Evolutionary conservation across 2,329 filamentous ascomycete genomes (phyloP), one percentile per base, ranked within the genome.

Genomic region (Colletotrichum caudatum): DNA sequence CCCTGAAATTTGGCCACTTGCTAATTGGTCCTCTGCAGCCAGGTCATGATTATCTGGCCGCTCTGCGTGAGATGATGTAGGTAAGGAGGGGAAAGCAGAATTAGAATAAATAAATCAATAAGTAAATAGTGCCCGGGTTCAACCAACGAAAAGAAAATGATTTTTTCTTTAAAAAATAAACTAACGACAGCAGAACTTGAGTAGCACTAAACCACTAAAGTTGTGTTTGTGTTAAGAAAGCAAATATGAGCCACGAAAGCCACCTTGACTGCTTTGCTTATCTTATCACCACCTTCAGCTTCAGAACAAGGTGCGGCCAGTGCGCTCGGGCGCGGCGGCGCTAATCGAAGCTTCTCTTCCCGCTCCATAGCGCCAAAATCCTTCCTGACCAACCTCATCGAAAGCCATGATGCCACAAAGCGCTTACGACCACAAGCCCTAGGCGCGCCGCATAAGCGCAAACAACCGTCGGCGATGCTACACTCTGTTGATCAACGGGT

Each of bases 251-350:
- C 26, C 26, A 29, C n/a, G n/a, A n/a, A n/a, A n/a, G n/a, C 12
- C 48, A 23, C 46, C n/a, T n/a, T 16, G 9, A 35, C 51, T 11
- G 33, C 69, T 71, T 71, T 59, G 50, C 44, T 50, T 57, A 58
- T 46, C 64, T 67, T 51, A 66, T 61, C 50, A 66, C 57, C 51
- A 26, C 26, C 33, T 20, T 26, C 5, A 44, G 35, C n/a, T 26
- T 58, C 5, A 50, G 54, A 71, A 70, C 66, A 72, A 72, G 61
- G 61, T 72, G 70, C 58, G 70, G 70, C 66, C 70, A 72, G 70
- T 72, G 70, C 70, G 67, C 63, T 71, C 61, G 60, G 69, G 61
- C 69, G 65, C 69, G 3, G 29, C 29, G 29, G 29, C 29, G 35
- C 35, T 69, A 71, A 33, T 20, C 53, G 59, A 64, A 69, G 69